Conservation (phyloP, 176 grass and related monocot species). For the Raddia guianensis region DNA sequence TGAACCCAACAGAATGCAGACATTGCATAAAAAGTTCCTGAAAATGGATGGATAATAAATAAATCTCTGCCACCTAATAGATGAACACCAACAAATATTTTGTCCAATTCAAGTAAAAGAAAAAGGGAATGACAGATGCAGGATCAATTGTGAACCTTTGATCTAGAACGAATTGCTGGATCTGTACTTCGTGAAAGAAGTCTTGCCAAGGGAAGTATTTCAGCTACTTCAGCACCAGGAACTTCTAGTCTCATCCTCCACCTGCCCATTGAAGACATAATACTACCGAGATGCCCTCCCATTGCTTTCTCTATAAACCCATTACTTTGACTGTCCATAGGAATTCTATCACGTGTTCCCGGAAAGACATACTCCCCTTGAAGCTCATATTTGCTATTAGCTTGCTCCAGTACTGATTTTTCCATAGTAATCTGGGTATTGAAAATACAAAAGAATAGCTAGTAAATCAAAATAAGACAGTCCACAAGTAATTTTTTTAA, state of each 20-base stretch:
- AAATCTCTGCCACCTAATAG: background rate
- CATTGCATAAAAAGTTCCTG: slow-evolving; percentile 97
- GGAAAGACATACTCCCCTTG: slow-evolving; percentile 98
- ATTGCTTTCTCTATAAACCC: slow-evolving; percentile 82
- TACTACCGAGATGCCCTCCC: slow-evolving; percentile 90
- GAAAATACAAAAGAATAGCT: slow-evolving; percentile 38
- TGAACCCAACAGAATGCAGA: slow-evolving; percentile 88
- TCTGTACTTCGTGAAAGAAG: slow-evolving; percentile 98
- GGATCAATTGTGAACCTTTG: slow-evolving; percentile 63
- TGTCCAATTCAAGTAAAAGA: slow-evolving; percentile 29
- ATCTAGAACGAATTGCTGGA: slow-evolving; percentile 87
- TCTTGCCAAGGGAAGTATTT: slow-evolving; percentile 97
- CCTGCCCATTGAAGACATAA: slow-evolving; percentile 97
- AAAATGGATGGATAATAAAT: slow-evolving; percentile 51
- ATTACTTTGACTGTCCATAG: slow-evolving; percentile 60
- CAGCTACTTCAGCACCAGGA: slow-evolving; percentile 93
- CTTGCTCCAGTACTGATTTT: slow-evolving; percentile 93
- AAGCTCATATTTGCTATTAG: slow-evolving; percentile 90
- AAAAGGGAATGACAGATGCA: slow-evolving; percentile 17
- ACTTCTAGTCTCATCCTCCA: slow-evolving; percentile 98
- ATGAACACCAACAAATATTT: slow-evolving; percentile 36
- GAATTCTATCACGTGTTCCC: slow-evolving; percentile 86
- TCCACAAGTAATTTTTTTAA: slow-evolving; percentile 16
- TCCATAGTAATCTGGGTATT: slow-evolving; percentile 86
- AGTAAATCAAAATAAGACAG: slow-evolving; percentile 7